These are phyloP conservation scores for Cladosporium velox DNA, from an alignment of 2,329 filamentous ascomycete species.

Conservation along the genomic window DNA sequence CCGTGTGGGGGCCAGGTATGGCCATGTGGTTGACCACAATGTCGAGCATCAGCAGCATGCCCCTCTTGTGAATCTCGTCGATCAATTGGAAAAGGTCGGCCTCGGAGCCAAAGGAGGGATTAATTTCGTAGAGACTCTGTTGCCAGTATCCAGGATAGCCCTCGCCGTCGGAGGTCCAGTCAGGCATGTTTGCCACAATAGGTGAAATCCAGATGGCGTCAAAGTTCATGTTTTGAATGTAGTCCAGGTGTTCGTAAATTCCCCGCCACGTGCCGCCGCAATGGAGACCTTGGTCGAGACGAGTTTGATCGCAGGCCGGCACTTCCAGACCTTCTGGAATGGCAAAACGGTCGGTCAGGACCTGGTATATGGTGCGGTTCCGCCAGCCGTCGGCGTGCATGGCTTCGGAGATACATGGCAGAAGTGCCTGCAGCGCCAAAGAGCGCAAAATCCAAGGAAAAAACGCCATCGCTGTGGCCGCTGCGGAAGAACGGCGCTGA, in stretches of 20 bases:
- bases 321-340: slow-evolving; percentile 49
- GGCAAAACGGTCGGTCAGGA: slow-evolving; percentile 59
- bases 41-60: slow-evolving; percentile 52
- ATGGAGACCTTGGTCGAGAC: slow-evolving; percentile 34
- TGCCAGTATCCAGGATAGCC: slow-evolving; percentile 49
- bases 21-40: slow-evolving; percentile 46
- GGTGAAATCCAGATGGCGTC: slow-evolving; percentile 38
- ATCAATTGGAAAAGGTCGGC: slow-evolving; percentile 45
- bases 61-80: slow-evolving; percentile 43
- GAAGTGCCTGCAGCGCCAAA: slow-evolving; percentile 8
- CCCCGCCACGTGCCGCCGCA: slow-evolving; percentile 41
- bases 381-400: slow-evolving; percentile 47
- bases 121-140: slow-evolving; percentile 46
- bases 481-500: neutral
- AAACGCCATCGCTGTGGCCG: slow-evolving; percentile 12
- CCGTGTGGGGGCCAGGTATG: slow-evolving; percentile 23
- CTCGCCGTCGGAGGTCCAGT: slow-evolving; percentile 37
- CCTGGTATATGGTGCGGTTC: slow-evolving; percentile 60
- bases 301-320: slow-evolving; percentile 43
- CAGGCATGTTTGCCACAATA: slow-evolving; percentile 33
- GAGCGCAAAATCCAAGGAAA: slow-evolving; percentile 7
- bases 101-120: slow-evolving; percentile 46
- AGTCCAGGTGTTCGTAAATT: slow-evolving; percentile 41
- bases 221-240: slow-evolving; percentile 49
- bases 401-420: slow-evolving; percentile 8